Base-by-base conservation (phyloP, 75 land plant species). In the Isoetes taiwanensis region DNA sequence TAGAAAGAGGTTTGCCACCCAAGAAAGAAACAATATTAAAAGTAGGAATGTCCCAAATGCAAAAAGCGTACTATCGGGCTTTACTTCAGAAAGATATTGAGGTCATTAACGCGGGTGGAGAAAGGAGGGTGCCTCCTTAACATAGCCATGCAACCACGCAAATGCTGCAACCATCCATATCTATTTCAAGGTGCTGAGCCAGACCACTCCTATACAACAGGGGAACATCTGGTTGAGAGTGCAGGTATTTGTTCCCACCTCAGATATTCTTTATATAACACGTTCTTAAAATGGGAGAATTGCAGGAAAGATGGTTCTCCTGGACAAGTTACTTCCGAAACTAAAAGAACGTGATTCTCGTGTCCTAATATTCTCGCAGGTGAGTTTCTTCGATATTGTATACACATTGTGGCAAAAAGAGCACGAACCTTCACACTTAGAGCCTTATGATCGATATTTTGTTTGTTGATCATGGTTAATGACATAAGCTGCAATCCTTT, bases 1-100 rank as follows among this genome's bases (percentile, higher is more conserved):
- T 94, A 40, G 99, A 94, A 62, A 89, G 83, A 66, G 99, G 96
- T 14, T 63, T 94, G 66, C 99, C 99, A 61, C 99, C 99, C 10
- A 94, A 94, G 60, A 94, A 89, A 63, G 99, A 94, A 66, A 94
- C 99, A 4, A 94, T 94, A 20, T 79, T 93, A n/a, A 93, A 93
- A 68, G 98, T 93, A 4, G 98, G 98, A 17, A 93, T 93, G 98
- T 88, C 96, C 30, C 81, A 89, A 64, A 63, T 93, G 80, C 98
- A 93, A 43, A 93, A 93, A 62, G 82, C 81, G 4, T 88, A 71
- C 60, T 93, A 93, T 42, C 64, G 78, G 42, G 96, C 96, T 17
- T 65, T 93, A 9, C 75, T 93, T 64, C 98, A 93, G 64, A 93
- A 93, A 40, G 98, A 93, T 62, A 74, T 93, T 54, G 98, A 93